These are phyloP conservation scores for Suillus clintonianus DNA, from an alignment of 768 basidiomycete species.

Conservation along the genomic window DNA sequence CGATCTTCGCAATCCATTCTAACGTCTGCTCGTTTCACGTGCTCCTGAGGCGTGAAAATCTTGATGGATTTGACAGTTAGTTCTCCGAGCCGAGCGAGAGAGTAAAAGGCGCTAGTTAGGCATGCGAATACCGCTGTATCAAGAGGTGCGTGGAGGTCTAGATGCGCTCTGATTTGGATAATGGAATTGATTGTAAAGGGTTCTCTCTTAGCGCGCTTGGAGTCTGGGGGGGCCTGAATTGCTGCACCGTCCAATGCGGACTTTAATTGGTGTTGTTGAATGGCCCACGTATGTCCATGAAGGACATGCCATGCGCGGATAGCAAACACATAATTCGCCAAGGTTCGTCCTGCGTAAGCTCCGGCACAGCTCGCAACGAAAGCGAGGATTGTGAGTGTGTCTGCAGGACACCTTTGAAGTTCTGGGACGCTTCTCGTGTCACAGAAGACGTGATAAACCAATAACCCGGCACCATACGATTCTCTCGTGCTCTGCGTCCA, in stretches of 20 bases:
- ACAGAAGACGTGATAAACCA: conserved; percentile 43
- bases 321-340: conserved; percentile 16
- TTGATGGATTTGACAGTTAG: conserved; percentile 16
- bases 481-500: conserved; percentile 34
- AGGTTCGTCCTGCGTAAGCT: conserved; percentile 21
- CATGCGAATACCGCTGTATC: conserved; percentile 12
- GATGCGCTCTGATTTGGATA: neutral
- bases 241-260: neutral
- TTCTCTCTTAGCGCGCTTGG: neutral
- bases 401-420: conserved; percentile 24
- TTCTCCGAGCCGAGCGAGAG: conserved; percentile 36
- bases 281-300: neutral
- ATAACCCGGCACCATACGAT: conserved; percentile 40
- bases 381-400: conserved; percentile 20
- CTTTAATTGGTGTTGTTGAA: neutral
- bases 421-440: conserved; percentile 25
- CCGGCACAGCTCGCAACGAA: conserved; percentile 35
- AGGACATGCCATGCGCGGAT: conserved; percentile 21
- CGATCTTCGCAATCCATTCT: neutral
- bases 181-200: neutral
- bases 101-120: conserved; percentile 39
- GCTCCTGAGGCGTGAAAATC: neutral
- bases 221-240: neutral
- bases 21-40: neutral
- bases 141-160: neutral